Evolutionary conservation across 2,329 filamentous ascomycete species (phyloP).

Genomic region (Diaporthe nobilis): DNA sequence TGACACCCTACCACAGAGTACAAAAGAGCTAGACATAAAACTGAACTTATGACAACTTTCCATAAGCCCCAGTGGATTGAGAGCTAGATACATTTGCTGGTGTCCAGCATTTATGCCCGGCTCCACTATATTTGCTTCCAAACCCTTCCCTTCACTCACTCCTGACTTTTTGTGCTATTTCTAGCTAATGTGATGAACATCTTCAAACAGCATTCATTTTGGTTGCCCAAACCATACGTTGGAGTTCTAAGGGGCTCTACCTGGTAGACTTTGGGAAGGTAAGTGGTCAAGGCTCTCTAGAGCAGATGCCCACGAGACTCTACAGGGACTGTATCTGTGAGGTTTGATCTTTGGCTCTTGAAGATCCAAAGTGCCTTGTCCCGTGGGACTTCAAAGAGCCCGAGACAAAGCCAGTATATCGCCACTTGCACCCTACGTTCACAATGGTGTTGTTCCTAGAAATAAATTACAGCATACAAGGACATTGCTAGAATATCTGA

Average conservation of each 20-base stretch:
- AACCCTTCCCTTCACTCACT: background rate
- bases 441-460: background rate
- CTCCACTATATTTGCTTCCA: background rate
- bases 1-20: background rate
- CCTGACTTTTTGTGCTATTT: background rate
- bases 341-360: background rate
- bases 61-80: background rate
- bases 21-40: background rate
- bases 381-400: background rate
- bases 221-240: background rate
- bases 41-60: too few species aligned
- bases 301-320: accelerated
- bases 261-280: background rate
- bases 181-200: background rate
- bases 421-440: background rate
- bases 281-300: background rate
- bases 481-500: background rate
- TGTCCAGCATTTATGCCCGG: background rate
- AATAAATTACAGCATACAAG: background rate
- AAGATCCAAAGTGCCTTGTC: too few species aligned
- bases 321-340: background rate
- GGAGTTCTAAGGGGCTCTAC: background rate
- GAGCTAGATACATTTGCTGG: background rate
- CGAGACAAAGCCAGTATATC: background rate
- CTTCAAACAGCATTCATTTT: background rate